phyloP scores from a whole-genome alignment of 805 yeast genomes.

The Hanseniaspora taiwanica region DNA sequence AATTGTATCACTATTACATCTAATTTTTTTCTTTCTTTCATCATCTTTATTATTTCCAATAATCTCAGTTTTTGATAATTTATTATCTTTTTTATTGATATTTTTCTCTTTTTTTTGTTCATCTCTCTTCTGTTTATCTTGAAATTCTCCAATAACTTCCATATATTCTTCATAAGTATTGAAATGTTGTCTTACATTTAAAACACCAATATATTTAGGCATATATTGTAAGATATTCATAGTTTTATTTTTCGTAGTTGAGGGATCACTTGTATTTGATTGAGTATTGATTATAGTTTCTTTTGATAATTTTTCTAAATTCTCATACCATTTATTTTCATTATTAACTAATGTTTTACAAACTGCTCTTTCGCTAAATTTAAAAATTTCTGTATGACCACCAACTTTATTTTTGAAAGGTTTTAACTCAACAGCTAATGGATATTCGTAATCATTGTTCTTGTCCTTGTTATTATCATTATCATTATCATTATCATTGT shows the following conservation, averaged over 20 bases:
- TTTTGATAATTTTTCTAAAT: slow-evolving; percentile 42
- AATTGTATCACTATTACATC: slow-evolving; percentile 25
- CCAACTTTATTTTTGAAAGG: slow-evolving; percentile 94
- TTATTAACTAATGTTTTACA: slow-evolving; percentile 86
- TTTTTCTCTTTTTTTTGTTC: slow-evolving; percentile 10
- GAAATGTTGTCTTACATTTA: slow-evolving; percentile 71
- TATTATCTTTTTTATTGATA: slow-evolving; percentile 7
- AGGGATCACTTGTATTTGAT: not conserved
- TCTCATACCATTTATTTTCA: slow-evolving; percentile 87
- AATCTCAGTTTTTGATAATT: not conserved
- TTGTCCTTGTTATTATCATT: slow-evolving; percentile 5
- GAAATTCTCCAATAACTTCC: slow-evolving; percentile 7
- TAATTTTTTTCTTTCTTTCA: not conserved
- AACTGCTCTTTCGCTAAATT: slow-evolving; percentile 82
- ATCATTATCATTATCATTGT: slow-evolving; percentile 2
- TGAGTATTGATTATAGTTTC: too few relatives aligned
- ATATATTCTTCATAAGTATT: slow-evolving; percentile 19
- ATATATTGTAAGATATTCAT: slow-evolving; percentile 67
- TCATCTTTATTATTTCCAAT: not conserved
- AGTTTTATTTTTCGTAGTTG: slow-evolving; percentile 28
- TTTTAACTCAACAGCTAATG: slow-evolving; percentile 74
- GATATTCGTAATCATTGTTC: slow-evolving; percentile 31
- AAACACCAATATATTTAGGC: slow-evolving; percentile 91
- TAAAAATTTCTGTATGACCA: slow-evolving; percentile 93
- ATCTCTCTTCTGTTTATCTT: not conserved